Evolutionary conservation across 2,329 filamentous ascomycete species (phyloP), one percentile per base, ranked within the genome.

Genomic region (Whalleya microplaca): DNA sequence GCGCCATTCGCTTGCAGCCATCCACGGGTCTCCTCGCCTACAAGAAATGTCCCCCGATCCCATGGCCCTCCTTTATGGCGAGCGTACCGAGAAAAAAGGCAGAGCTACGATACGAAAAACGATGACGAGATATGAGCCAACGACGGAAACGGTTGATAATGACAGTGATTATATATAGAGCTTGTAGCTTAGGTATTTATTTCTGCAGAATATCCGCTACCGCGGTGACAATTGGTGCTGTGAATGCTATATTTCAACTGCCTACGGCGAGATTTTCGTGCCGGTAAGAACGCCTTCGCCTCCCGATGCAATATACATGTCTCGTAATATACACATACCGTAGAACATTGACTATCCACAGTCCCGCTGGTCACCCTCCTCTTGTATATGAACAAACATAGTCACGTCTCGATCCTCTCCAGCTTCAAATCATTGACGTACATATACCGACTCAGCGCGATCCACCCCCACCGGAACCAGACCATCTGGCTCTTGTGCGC

Each of bases 401-500:
- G 29, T 64, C 51, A 68, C n/a, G 56, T 46, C 50, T 70, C 67
- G 18, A 73, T 67, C 56, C 75, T 75, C 62, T 83, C 81, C 29
- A 84, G 71, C 69, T 80, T 83, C 74, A 99, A 71, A 72, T 98
- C 93, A 74, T 99, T 99, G 29, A 98, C 84, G 55, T 92, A 84
- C 95, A 99, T 98, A 76, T 98, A 99, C 58, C 95, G 82, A 68
- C 92, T 95, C 55, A 96, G 72, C 0, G 85, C 82, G 70, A 99
- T 96, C 92, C 93, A 99, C 2, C 92, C 91, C 84, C 92, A 98
- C 7, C 95, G 85, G 71, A 98, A 99, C 95, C 95, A 99, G 40
- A 91, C 85, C 95, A 99, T 99, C 81, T 99, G 95, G 73, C 92
- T 97, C 76, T 86, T 81, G 78, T 99, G 95, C 23, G 91, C 94